These are phyloP conservation scores for Penicillium roqueforti DNA, from an alignment of 495 filamentous ascomycete species.

Conservation along the genomic window DNA sequence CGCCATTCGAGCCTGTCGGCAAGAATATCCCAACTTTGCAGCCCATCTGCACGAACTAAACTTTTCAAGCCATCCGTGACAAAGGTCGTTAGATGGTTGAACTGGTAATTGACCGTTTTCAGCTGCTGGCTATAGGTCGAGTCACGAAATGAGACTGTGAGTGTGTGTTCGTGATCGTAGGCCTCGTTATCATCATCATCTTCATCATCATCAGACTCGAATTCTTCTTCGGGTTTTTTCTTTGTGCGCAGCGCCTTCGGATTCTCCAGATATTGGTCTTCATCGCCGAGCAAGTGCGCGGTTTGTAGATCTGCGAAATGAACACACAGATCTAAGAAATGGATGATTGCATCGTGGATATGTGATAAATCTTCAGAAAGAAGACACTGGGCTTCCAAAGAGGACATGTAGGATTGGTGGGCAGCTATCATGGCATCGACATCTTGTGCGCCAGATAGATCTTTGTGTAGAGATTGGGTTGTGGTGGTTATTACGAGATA, in stretches of 20 bases:
- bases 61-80: slow-evolving; percentile 43
- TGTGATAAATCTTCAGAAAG: slow-evolving; percentile 59
- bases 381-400: slow-evolving; percentile 60
- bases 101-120: slow-evolving; percentile 33
- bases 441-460: slow-evolving; percentile 59
- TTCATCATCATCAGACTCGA: slow-evolving; percentile 23
- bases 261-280: slow-evolving; percentile 3
- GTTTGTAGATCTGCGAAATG: slow-evolving; percentile 47
- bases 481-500: slow-evolving; percentile 63
- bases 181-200: slow-evolving; percentile 13
- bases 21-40: slow-evolving; percentile 49
- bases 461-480: slow-evolving; percentile 45
- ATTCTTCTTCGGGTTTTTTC: slow-evolving; percentile 6
- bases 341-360: slow-evolving; percentile 61
- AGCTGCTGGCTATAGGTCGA: slow-evolving; percentile 29
- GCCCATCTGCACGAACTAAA: slow-evolving; percentile 42
- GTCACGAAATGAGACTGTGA: slow-evolving; percentile 28
- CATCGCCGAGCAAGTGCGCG: slow-evolving; percentile 18
- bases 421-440: slow-evolving; percentile 76
- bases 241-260: not conserved
- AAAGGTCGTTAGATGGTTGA: slow-evolving; percentile 38
- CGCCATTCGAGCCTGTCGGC: slow-evolving; percentile 42
- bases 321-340: slow-evolving; percentile 57
- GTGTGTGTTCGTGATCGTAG: slow-evolving; percentile 19
- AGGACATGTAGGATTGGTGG: slow-evolving; percentile 59